Base-by-base conservation (phyloP, 202 grass and related monocot genomes). In the Zoysia matrella region DNA sequence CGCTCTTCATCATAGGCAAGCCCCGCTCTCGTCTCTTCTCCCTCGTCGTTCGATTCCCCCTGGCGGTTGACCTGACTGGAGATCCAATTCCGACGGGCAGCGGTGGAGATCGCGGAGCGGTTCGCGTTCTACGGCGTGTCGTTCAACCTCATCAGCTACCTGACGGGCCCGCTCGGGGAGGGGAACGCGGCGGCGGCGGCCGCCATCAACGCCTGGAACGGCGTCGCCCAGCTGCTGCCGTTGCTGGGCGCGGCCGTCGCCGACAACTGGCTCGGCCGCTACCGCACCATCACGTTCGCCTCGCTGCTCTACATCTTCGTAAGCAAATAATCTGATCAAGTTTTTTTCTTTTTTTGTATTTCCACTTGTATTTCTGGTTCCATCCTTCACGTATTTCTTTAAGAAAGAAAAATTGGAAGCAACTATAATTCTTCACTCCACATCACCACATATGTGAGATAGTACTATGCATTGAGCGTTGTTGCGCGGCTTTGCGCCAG, bases 1-100 rank as follows among this genome's bases (percentile, higher is more conserved):
- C 92, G 57, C 84, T 89, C 77, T 94, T 94, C 89, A 76, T 94
- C 89, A 91, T 94, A 76, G 92, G 92, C 85, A 90, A 86, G 73
- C 69, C 9, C 22, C 46, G 22, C 0, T 3, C 1, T 0, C 12
- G 15, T 2, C 1, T 42, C 9, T 8, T 2, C n/a, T 14, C 53
- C 53, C 60, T 65, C 39, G 7, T 7, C 62, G 11, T 65, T 5
- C 36, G 79, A 53, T 36, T 15, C 15, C 6, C 2, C 10, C 2
- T 2, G 7, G n/a, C 56, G 7, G 57, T 60, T 8, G 16, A 30
- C 18, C 46, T 51, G 46, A 50, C 12, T 10, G 36, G 58, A 61
- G 58, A 61, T 36, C 5, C 0, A 7, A n/a, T 16, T 10, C 8
- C 58, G n/a, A 30, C 9, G 46, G 71, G 47, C 86, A 97, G 94